Conservation (phyloP, 2,329 filamentous ascomycete genomes). For the Colletotrichum endophyticum region DNA sequence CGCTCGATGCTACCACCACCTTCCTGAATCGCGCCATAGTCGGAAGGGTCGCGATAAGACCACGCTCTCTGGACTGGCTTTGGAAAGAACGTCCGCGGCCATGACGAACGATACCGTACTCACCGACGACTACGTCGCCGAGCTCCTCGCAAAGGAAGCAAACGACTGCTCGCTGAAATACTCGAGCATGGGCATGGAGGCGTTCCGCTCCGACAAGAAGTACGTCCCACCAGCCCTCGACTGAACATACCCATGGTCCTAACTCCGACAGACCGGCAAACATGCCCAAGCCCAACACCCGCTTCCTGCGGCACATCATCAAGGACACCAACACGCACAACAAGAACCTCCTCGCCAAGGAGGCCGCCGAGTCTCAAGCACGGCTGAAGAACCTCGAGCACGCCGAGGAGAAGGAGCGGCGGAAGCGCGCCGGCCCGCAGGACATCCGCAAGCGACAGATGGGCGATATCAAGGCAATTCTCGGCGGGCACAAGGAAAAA, state of each 20-base stretch:
- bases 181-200: conserved; percentile 75
- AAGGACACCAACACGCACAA: conserved; percentile 90
- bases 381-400: conserved; percentile 68
- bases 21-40: neutral
- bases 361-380: conserved; percentile 77
- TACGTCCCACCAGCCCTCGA: conserved; percentile 31
- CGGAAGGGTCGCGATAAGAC: neutral
- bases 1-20: neutral
- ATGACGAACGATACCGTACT: conserved; percentile 57
- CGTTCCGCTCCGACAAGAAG: conserved; percentile 58
- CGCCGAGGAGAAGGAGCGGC: conserved; percentile 49
- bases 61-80: neutral
- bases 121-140: conserved; percentile 81
- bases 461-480: conserved; percentile 64
- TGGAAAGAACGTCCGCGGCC: neutral
- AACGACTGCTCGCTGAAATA: conserved; percentile 75
- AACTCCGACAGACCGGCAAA: conserved; percentile 59
- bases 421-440: conserved; percentile 47
- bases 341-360: conserved; percentile 81
- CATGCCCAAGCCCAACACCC: conserved; percentile 87
- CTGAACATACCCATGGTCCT: neutral
- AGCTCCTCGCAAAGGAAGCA: conserved; percentile 81
- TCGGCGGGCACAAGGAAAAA: conserved; percentile 42
- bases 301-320: conserved; percentile 87
- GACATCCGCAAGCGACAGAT: conserved; percentile 64